Percentiles rank a stretch among this genome's conserved stretches.
Conservation (phyloP, 805 yeast genomes). For the Sugiyamaella americana region DNA sequence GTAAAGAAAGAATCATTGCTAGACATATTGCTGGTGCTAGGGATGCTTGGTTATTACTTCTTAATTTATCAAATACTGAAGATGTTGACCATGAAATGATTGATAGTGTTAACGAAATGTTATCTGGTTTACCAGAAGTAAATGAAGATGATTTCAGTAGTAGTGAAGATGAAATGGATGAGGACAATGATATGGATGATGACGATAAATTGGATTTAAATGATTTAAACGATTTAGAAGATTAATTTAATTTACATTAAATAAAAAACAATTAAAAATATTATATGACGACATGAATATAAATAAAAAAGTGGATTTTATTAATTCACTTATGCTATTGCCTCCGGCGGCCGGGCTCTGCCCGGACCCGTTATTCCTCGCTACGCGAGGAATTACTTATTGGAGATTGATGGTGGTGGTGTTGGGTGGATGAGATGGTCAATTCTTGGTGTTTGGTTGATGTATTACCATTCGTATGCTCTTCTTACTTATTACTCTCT, state of each 20-base stretch:
- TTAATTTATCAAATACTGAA: slow-evolving; percentile 36
- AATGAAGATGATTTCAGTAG: slow-evolving; percentile 30
- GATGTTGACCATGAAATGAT: slow-evolving; percentile 51
- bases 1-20: slow-evolving; percentile 33
- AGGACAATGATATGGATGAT: slow-evolving; percentile 16
- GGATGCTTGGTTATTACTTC: slow-evolving; percentile 36
- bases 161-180: slow-evolving; percentile 33
- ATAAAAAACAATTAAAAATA: neutral
- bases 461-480: no score
- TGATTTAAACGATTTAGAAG: neutral
- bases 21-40: slow-evolving; percentile 36
- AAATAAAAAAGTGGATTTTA: no score
- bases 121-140: slow-evolving; percentile 53
- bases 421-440: no score
- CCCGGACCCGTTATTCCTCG: no score
- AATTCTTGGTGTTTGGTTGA: no score
- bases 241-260: neutral
- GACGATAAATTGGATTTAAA: slow-evolving; percentile 11
- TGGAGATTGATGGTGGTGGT: no score
- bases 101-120: slow-evolving; percentile 46
- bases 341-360: no score
- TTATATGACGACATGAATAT: no score
- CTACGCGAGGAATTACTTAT: no score
- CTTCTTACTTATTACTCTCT: no score
- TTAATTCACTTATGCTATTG: no score